These are phyloP conservation scores for Aspergillus carbonarius DNA, from an alignment of 2,329 filamentous ascomycete species.

Conservation along the genomic window DNA sequence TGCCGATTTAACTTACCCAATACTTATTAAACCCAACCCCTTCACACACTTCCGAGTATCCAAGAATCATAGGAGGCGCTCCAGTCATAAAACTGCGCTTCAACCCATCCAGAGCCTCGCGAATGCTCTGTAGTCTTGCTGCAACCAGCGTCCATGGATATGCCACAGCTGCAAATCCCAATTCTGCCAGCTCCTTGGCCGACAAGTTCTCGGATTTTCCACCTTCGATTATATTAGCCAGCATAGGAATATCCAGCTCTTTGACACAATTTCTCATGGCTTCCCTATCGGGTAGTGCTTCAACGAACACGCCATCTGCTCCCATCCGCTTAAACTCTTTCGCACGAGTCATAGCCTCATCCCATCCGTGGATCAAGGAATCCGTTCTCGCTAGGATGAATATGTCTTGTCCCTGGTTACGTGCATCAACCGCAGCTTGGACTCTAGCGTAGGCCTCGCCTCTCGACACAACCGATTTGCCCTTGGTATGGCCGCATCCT, in stretches of 20 bases:
- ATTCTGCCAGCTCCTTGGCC: slow-evolving; percentile 37
- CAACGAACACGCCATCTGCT: slow-evolving; percentile 48
- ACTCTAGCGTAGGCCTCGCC: slow-evolving; percentile 49
- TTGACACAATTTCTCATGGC: slow-evolving; percentile 42
- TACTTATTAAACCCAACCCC: slow-evolving; percentile 50
- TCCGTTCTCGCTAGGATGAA: slow-evolving; percentile 50
- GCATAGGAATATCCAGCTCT: slow-evolving; percentile 41
- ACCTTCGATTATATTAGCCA: slow-evolving; percentile 49
- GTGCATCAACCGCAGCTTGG: slow-evolving; percentile 48
- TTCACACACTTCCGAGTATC: slow-evolving; percentile 47
- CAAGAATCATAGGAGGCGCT: slow-evolving; percentile 45
- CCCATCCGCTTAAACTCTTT: slow-evolving; percentile 46
- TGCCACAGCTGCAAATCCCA: slow-evolving; percentile 45
- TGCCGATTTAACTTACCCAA: slow-evolving; percentile 30
- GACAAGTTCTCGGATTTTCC: slow-evolving; percentile 45
- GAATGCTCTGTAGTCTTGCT: slow-evolving; percentile 44
- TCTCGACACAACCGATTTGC: slow-evolving; percentile 47
- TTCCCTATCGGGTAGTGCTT: slow-evolving; percentile 47
- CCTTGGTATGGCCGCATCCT: slow-evolving; percentile 50
- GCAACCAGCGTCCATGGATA: slow-evolving; percentile 50
- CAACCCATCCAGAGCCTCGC: slow-evolving; percentile 33
- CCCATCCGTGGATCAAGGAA: slow-evolving; percentile 38
- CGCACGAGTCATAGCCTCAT: slow-evolving; percentile 46
- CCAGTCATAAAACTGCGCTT: slow-evolving; percentile 47
- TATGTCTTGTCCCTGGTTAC: slow-evolving; percentile 48